These are phyloP conservation scores for Vachellia pachyceras DNA, from an alignment of 306 rosid genomes.

Conservation along the genomic window DNA sequence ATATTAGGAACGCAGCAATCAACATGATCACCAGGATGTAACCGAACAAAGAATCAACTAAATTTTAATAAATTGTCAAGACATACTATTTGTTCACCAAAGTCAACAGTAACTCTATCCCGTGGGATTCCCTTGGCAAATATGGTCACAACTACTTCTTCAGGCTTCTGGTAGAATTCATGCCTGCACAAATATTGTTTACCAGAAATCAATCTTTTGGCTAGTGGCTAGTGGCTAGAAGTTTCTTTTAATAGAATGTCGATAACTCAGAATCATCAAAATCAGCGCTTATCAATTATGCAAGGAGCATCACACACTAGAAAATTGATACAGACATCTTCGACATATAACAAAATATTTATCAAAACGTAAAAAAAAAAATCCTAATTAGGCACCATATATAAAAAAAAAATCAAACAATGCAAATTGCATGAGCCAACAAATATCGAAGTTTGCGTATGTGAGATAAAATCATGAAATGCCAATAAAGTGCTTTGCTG, in stretches of 20 bases:
- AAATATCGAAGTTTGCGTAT: background rate
- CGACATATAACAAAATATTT: background rate
- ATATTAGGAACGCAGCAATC: background rate
- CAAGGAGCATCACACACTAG: background rate
- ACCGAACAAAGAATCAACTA: background rate
- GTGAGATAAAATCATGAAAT: background rate
- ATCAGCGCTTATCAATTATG: background rate
- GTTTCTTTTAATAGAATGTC: slow-evolving; percentile 13
- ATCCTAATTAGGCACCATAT: background rate
- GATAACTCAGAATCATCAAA: background rate
- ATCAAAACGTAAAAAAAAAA: background rate
- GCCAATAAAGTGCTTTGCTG: background rate
- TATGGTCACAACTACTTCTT: slow-evolving; percentile 71
- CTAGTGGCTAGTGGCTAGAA: background rate
- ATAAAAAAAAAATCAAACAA: background rate
- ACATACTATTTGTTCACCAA: slow-evolving; percentile 86
- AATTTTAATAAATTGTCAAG: slow-evolving; percentile 13
- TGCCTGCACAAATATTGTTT: slow-evolving; percentile 55
- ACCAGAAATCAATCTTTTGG: slow-evolving; percentile 23
- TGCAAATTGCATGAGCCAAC: background rate
- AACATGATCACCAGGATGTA: background rate
- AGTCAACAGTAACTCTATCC: slow-evolving; percentile 54
- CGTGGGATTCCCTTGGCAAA: slow-evolving; percentile 71
- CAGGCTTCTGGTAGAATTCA: slow-evolving; percentile 76
- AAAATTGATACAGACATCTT: background rate